These are phyloP conservation scores for Coemansia reversa DNA, from an alignment of 192 early-diverging fungal species.

Conservation along the genomic window DNA sequence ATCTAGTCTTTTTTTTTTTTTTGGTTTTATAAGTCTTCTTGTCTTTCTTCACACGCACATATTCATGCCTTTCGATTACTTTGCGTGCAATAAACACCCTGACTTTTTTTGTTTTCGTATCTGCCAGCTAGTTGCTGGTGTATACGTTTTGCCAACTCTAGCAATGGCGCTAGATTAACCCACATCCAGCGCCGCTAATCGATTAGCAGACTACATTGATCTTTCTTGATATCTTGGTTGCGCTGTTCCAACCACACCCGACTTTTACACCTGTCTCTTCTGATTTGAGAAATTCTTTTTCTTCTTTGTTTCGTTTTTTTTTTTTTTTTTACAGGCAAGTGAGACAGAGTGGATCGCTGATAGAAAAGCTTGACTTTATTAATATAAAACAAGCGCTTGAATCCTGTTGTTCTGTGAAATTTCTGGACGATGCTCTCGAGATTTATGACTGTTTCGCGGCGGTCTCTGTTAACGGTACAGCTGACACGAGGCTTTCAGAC, in stretches of 20 bases:
- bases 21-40: constrained; percentile 5
- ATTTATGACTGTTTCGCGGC: not conserved
- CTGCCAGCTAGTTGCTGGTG: too few species aligned
- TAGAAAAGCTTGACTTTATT: too few species aligned
- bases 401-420: too few species aligned
- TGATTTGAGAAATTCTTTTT: constrained; percentile 5
- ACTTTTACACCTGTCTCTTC: not conserved
- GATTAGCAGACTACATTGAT: not conserved
- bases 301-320: not conserved
- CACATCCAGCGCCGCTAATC: not conserved
- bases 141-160: too few species aligned
- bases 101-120: not conserved
- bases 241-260: not conserved
- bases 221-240: constrained; percentile 1
- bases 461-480: not conserved
- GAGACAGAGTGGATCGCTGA: too few species aligned
- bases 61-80: not conserved
- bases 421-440: too few species aligned
- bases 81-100: not conserved
- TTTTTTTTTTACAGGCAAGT: too few species aligned
- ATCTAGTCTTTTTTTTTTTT: too few species aligned
- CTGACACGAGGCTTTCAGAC: not conserved
- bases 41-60: not conserved
- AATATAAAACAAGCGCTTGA: too few species aligned
- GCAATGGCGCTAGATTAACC: too few species aligned